Base-by-base conservation (phyloP, 768 basidiomycete genomes). In the Pulveroboletus ravenelii region DNA sequence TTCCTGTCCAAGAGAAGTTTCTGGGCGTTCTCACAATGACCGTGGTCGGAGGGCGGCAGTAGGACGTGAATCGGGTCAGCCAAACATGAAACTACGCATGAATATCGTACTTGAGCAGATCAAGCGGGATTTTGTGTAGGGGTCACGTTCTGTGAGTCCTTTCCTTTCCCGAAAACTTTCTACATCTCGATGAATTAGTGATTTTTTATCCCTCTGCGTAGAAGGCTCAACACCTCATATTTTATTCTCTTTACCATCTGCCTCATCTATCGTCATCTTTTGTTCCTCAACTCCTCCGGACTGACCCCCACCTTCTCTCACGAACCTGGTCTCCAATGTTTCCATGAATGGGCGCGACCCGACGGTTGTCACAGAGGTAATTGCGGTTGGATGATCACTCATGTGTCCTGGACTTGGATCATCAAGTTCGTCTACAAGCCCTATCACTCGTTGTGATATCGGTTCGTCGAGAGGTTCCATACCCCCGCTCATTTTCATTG, bases 1-100 rank as follows among this genome's bases (percentile, higher is more conserved):
- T 18, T 59, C 72, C 32, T 59, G 58, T 52, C 70, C 61, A 57
- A 63, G 63, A 60, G 54, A 66, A 46, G 13, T 10, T 35, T 18
- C 41, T 8, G 14, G 38, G 32, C 48, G 51, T 52, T 30, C 40
- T 50, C 58, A 47, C 59, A 47, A 48, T 42, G 61, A 52, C 50
- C 46, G 52, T 30, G 45, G 50, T 68, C 64, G 56, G 71, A 74
- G 37, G 59, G 62, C 52, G 56, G 66, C 51, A 20, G 31, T 15
- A 18, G 54, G 60, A n/a, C 56, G 55, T 12, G 66, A 63, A 12
- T 57, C 66, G 27, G 72, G 79, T 5, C 81, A 83, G 59, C 82
- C 82, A n/a, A 75, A 80, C 62, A 93, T 95, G 92, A 87, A 85
- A 61, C 69, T 87, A 43, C 83, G 91, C 44, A 94, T 95, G 90